Evolutionary conservation across 2,329 filamentous ascomycete genomes (phyloP).

Genomic region (Pseudocercospora crystallina): DNA sequence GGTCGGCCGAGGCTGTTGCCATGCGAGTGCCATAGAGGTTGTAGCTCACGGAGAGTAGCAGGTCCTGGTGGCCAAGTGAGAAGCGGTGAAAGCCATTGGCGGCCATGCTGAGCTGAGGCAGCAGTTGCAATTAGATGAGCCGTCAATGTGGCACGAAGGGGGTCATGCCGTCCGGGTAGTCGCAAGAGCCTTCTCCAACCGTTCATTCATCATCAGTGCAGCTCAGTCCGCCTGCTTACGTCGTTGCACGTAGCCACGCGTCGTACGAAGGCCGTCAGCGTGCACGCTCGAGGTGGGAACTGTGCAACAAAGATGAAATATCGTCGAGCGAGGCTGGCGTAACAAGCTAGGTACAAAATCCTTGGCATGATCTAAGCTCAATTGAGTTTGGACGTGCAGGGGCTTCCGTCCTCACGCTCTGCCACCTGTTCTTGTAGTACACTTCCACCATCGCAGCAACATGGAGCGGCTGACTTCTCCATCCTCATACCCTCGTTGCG

Average conservation of each 20-base stretch:
- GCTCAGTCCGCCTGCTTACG: no score
- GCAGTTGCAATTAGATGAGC: conserved; percentile 5
- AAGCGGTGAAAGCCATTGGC: conserved; percentile 54
- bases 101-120: conserved; percentile 25
- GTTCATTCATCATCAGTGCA: conserved; percentile 3
- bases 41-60: conserved; percentile 82
- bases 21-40: conserved; percentile 91
- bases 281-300: no score
- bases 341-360: no score
- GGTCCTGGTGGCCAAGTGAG: conserved; percentile 73
- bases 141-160: conserved; percentile 7
- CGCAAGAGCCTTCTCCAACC: conserved; percentile 4
- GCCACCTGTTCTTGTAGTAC: no score
- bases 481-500: background rate
- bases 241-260: no score
- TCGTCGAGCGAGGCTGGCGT: no score
- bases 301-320: no score
- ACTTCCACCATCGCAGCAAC: no score
- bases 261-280: no score
- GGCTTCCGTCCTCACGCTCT: no score
- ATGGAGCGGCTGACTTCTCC: background rate
- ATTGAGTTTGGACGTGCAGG: no score
- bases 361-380: no score
- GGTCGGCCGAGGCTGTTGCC: conserved; percentile 87
- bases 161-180: conserved; percentile 1